Base-by-base conservation (phyloP, 2,329 filamentous ascomycete species). In the Fusarium sp. region DNA sequence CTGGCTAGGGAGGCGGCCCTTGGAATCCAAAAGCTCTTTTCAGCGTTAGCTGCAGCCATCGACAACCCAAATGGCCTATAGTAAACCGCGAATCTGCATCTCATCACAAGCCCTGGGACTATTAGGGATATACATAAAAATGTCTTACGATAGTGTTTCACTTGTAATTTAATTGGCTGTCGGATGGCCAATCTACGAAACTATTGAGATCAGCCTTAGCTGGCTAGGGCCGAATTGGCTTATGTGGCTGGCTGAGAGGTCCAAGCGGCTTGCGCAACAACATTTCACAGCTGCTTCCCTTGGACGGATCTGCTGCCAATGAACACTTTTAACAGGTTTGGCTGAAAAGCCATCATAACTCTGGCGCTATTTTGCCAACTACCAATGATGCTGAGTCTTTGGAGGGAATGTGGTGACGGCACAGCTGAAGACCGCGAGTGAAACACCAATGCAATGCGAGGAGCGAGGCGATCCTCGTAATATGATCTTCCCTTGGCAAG, bases 161-260 rank as follows among this genome's bases (percentile, higher is more conserved):
- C 13, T 19, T 7, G 10, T 5, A 11, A 2, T 32, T 6, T 51
- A 13, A 51, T 24, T 52, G 53, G 46, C 3, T n/a, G 7, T 6
- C 4, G 10, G 14, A 2, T 19, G 6, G n/a, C 20, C 1, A 28
- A 3, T 7, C 13, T 44, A 19, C 14, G 19, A 17, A 20, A 14
- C 35, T 50, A 50, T 39, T 17, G 26, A 44, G 15, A 44, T 14
- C 7, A 22, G 10, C 20, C 24, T 28, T n/a, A 1, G 17, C 35
- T 37, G 17, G 9, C 35, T n/a, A 37, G 9, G 37, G 44, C 7
- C 22, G 5, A 17, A 37, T 13, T 2, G 7, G 19, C 14, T 4
- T 4, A 7, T 19, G 62, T 54, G 65, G 64, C 48, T 46, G 50
- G 64, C 64, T 67, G 64, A 60, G 40, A 32, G 24, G 22, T 26